Percentiles rank a stretch among this genome's conserved stretches.
phyloP scores from a whole-genome alignment of 495 filamentous ascomycete species.

The Aspergillus leporis region DNA sequence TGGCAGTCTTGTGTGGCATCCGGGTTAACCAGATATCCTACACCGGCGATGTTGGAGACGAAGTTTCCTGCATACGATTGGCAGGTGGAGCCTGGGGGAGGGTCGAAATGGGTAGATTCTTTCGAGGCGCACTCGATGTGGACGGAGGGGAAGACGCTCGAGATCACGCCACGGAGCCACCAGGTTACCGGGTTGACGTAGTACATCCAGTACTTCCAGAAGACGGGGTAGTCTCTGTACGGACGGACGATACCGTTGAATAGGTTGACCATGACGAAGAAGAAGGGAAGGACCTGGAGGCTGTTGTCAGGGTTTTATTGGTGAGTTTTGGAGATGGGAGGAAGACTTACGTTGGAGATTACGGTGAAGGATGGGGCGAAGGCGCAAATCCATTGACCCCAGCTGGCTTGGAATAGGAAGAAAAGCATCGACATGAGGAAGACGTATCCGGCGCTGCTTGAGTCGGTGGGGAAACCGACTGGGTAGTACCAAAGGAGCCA shows the following conservation, averaged over 20 bases:
- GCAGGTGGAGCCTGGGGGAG: constrained; percentile 65
- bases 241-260: constrained; percentile 76
- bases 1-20: constrained; percentile 59
- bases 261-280: constrained; percentile 73
- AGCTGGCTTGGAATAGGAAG: constrained; percentile 73
- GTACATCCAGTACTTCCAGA: constrained; percentile 83
- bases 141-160: constrained; percentile 54
- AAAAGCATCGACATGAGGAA: constrained; percentile 84
- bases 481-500: constrained; percentile 81
- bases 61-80: constrained; percentile 56
- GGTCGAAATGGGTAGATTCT: constrained; percentile 67
- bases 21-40: constrained; percentile 61
- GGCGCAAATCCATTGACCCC: constrained; percentile 84
- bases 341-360: constrained; percentile 64
- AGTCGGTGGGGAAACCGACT: constrained; percentile 65
- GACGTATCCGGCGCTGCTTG: constrained; percentile 70
- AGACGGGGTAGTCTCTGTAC: constrained; percentile 59
- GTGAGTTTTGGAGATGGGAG: constrained; percentile 53
- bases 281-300: constrained; percentile 60
- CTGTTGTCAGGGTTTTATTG: not conserved
- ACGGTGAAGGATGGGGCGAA: constrained; percentile 80
- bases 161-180: constrained; percentile 74
- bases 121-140: constrained; percentile 55
- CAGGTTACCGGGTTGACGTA: constrained; percentile 70
- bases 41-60: constrained; percentile 46